A percentile compares a stretch with the other conserved stretches of the same genome.
phyloP scores from a whole-genome alignment of 495 filamentous ascomycete genomes.

The Trichocladium antarcticum region DNA sequence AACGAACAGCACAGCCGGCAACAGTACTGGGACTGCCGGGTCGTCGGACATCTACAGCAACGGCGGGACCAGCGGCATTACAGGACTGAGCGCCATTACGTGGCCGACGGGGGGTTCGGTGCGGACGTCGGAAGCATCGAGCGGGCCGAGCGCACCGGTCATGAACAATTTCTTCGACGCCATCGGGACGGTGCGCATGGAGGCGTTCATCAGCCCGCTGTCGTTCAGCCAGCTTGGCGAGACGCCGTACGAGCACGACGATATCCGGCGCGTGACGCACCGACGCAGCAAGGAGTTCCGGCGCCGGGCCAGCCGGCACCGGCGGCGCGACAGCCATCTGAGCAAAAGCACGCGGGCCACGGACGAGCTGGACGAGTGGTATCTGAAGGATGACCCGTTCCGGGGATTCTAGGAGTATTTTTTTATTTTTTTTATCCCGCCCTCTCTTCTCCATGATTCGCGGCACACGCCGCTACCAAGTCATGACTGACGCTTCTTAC shows the following conservation, averaged over 20 bases:
- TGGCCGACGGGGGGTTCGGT: conserved; percentile 38
- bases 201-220: conserved; percentile 71
- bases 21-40: conserved; percentile 42
- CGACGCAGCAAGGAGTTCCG: conserved; percentile 41
- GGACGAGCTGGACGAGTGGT: conserved; percentile 37
- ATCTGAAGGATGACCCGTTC: conserved; percentile 39
- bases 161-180: conserved; percentile 56
- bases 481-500: conserved; percentile 13
- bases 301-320: conserved; percentile 39
- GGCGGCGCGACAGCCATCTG: conserved; percentile 39
- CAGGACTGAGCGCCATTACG: conserved; percentile 30
- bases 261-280: conserved; percentile 31
- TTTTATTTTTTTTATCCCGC: background rate
- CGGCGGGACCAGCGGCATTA: conserved; percentile 20
- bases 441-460: background rate
- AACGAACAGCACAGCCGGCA: conserved; percentile 41
- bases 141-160: conserved; percentile 28
- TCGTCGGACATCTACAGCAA: conserved; percentile 49
- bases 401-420: conserved; percentile 31
- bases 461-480: background rate
- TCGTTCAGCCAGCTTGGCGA: conserved; percentile 35
- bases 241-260: conserved; percentile 38
- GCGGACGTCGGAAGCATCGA: conserved; percentile 54
- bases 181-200: conserved; percentile 90
- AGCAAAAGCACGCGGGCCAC: conserved; percentile 37